Conservation (phyloP, 768 basidiomycete genomes). For the Trametes cingulata region DNA sequence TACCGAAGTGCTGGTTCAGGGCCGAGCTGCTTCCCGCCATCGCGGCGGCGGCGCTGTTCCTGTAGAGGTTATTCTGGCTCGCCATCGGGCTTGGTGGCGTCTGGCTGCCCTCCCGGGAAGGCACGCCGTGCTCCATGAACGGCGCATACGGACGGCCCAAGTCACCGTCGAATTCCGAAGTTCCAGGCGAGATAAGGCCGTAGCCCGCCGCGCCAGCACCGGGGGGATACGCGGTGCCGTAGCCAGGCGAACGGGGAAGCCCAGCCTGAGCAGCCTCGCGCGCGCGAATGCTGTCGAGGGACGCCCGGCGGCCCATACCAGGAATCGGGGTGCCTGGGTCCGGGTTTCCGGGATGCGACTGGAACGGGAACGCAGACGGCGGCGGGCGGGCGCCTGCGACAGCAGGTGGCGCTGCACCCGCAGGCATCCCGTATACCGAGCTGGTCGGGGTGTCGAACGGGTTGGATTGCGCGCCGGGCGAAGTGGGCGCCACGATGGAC, state of each 20-base stretch:
- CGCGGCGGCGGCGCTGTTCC: slow-evolving; percentile 44
- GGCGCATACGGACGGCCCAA: slow-evolving; percentile 46
- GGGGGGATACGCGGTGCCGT: slow-evolving; percentile 25
- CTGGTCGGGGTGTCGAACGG: slow-evolving; percentile 23
- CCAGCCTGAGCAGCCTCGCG: slow-evolving; percentile 16
- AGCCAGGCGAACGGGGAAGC: slow-evolving; percentile 7
- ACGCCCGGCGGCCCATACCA: slow-evolving; percentile 41
- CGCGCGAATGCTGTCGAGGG: slow-evolving; percentile 28
- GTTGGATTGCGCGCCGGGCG: slow-evolving; percentile 9
- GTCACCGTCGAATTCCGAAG: slow-evolving; percentile 18
- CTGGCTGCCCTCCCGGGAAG: slow-evolving; percentile 26
- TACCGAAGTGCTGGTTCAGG: slow-evolving; percentile 21
- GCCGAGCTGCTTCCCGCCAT: slow-evolving; percentile 31
- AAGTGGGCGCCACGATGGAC: neutral
- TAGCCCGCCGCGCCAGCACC: slow-evolving; percentile 16
- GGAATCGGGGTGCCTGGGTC: slow-evolving; percentile 54
- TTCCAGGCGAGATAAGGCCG: slow-evolving; percentile 21
- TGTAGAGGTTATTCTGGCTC: slow-evolving; percentile 41
- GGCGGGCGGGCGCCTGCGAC: slow-evolving; percentile 31
- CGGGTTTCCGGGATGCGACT: slow-evolving; percentile 65
- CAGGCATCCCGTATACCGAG: slow-evolving; percentile 17
- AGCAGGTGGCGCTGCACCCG: slow-evolving; percentile 4
- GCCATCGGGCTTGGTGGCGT: slow-evolving; percentile 24
- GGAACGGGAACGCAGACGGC: slow-evolving; percentile 55
- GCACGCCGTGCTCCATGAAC: slow-evolving; percentile 41